Evolutionary conservation across 208 protist genomes (phyloP).

Genomic region (Leptomonas pyrrhocoris): DNA sequence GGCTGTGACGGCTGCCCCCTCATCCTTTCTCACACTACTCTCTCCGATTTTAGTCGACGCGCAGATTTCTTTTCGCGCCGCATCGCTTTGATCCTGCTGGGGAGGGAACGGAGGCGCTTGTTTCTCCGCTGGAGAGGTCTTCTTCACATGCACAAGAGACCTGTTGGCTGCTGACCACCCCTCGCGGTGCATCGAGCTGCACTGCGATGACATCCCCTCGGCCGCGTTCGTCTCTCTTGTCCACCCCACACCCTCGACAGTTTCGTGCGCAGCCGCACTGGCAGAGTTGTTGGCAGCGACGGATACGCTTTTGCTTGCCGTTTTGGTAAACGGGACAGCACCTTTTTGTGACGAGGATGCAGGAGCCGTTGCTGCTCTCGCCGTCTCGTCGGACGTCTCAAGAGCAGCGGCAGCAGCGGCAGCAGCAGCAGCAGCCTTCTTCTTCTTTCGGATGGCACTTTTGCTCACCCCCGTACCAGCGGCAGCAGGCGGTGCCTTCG

Average conservation of each 20-base stretch:
- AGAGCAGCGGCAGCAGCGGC: slow-evolving; percentile 2
- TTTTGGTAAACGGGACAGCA: not conserved
- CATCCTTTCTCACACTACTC: not conserved
- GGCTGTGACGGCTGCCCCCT: not conserved
- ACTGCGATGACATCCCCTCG: too few species aligned
- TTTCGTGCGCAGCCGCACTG: too few species aligned
- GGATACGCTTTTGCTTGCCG: not conserved
- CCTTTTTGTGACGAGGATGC: not conserved
- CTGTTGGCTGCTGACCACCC: not conserved
- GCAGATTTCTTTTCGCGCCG: not conserved
- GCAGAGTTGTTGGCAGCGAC: not conserved
- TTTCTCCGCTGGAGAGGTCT: not conserved
- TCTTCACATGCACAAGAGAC: not conserved
- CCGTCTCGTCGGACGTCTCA: not conserved
- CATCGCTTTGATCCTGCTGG: not conserved
- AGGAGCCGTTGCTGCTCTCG: not conserved
- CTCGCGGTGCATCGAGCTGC: not conserved
- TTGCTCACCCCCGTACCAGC: slow-evolving; percentile 6
- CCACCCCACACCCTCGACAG: too few species aligned
- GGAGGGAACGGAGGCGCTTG: not conserved
- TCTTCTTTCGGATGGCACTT: slow-evolving; percentile 18
- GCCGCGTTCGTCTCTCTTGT: too few species aligned
- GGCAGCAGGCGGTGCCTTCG: not conserved
- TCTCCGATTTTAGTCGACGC: not conserved
- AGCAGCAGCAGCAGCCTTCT: slow-evolving; percentile 16